Evolutionary conservation across 495 filamentous ascomycete genomes (phyloP), one percentile per base, ranked within the genome.

Genomic region (Penicillium antarcticum): DNA sequence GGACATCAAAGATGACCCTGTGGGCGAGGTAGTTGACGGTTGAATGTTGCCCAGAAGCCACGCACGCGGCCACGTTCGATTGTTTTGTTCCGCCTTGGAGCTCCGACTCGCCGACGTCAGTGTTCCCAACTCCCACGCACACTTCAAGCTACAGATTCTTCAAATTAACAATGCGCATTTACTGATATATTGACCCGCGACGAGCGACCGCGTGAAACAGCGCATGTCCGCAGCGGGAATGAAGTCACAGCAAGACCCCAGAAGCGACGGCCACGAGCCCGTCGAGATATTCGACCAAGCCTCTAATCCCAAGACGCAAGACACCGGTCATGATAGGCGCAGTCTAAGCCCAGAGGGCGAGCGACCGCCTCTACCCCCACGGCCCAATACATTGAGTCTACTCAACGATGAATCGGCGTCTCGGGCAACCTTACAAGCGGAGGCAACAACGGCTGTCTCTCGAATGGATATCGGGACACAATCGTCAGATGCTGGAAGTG

Each of bases 361-460:
- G 37, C 76, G 73, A 32, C 86, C 84, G 44, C 87, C 87, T 35
- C 69, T 92, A 33, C 89, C 88, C 33, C 86, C 87, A 16, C 80
- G 88, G 38, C 85, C 85, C 19, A 70, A 62, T 36, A 75, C 74
- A 17, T 59, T 79, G 32, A 64, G 62, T 52, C 46, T 77, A 26
- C 51, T 75, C 33, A 67, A 72, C 38, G 73, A 75, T 53, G 69
- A 70, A 55, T 61, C 57, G 40, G 40, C 63, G 17, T 55, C 67
- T 23, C 61, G 74, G 50, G 63, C 80, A 40, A 67, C 62, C 23
- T 62, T 94, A 33, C 87, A 83, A 48, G 85, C 86, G 3, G 84
- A 83, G 52, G 82, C 91, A 26, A 97, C 92, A 9, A 96, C 89
- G 0, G 89, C 90, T 6, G 57, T 97, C 11, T 89, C 89, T 1